Evolutionary conservation across 176 grass and related monocot species (phyloP), one percentile per base, ranked within the genome.

Genomic region (Tuctoria greenei): DNA sequence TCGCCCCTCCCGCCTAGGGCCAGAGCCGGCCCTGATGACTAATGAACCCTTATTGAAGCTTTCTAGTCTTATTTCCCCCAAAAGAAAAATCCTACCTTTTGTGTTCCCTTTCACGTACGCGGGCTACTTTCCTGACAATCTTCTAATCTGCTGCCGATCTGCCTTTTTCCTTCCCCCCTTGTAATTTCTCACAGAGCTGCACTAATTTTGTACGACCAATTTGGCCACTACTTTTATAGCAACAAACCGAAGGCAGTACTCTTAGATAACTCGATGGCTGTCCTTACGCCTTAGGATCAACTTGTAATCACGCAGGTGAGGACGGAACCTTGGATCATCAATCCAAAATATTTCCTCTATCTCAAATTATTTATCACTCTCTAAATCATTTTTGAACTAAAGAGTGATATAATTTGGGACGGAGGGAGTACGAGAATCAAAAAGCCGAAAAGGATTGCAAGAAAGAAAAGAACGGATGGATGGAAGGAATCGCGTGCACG

Each of bases 261-360:
- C n/a, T n/a, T 31, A 31, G 31, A 31, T 49, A 65, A 65, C 61
- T 44, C 39, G 74, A 65, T 77, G 74, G 74, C 17, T 28, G 43
- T 66, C 44, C 44, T 51, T 37, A 16, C 4, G 21, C 14, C 8
- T 17, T 50, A 69, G 25, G 17, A 49, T 44, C 58, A 20, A n/a
- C 36, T 63, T 25, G 9, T 25, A 58, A 58, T 58, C 23, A 25
- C 13, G 6, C 15, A 49, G 27, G n/a, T 6, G 17, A 45, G 25
- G 25, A 25, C 65, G 38, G 4, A 36, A 18, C 39, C 17, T 61
- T 50, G 67, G 41, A 50, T 60, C 78, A 31, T 15, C 67, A 15
- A 71, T 31, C 68, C 1, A 62, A 39, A 42, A n/a, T 46, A n/a
- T n/a, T n/a, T n/a, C n/a, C n/a, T n/a, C n/a, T n/a, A n/a, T n/a